phyloP scores from a whole-genome alignment of 352 stramenopile species.

The Sclerospora graminicola region DNA sequence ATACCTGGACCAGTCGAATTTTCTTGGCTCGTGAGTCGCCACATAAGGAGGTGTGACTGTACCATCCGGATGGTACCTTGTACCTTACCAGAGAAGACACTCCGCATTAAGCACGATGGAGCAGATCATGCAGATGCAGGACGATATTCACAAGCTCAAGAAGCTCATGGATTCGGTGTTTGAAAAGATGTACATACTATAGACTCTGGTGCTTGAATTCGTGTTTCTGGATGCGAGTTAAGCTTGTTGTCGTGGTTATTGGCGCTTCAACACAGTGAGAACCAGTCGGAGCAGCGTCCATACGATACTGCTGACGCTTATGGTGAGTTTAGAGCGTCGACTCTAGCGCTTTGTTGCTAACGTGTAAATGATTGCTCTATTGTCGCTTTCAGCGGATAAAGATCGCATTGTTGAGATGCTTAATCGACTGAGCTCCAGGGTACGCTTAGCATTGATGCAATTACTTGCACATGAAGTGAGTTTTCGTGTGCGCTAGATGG shows the following conservation, averaged over 20 bases:
- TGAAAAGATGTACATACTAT: conserved; percentile 55
- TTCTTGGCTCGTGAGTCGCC: no score
- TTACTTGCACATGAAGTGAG: no score
- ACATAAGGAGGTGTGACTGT: no score
- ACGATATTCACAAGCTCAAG: conserved; percentile 88
- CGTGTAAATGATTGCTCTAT: not conserved
- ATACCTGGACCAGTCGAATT: not conserved
- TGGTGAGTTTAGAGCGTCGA: conserved; percentile 17
- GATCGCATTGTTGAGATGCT: conserved; percentile 84
- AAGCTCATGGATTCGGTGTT: conserved; percentile 86
- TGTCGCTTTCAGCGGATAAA: conserved; percentile 77
- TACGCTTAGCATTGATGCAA: conserved; percentile 10
- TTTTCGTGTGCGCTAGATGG: conserved; percentile 53
- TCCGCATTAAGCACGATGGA: conserved; percentile 33
- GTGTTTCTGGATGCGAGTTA: not conserved
- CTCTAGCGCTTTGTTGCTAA: not conserved
- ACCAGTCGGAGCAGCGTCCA: conserved; percentile 37
- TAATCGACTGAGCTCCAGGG: conserved; percentile 74
- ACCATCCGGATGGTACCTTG: no score
- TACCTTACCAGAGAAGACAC: not conserved
- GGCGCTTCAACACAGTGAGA: conserved; percentile 23
- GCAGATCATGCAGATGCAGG: conserved; percentile 87
- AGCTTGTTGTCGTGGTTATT: not conserved
- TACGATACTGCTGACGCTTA: conserved; percentile 77
- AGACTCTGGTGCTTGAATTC: not conserved